phyloP scores from a whole-genome alignment of 139 green algal genomes.

The Pedinophyceae sp. region DNA sequence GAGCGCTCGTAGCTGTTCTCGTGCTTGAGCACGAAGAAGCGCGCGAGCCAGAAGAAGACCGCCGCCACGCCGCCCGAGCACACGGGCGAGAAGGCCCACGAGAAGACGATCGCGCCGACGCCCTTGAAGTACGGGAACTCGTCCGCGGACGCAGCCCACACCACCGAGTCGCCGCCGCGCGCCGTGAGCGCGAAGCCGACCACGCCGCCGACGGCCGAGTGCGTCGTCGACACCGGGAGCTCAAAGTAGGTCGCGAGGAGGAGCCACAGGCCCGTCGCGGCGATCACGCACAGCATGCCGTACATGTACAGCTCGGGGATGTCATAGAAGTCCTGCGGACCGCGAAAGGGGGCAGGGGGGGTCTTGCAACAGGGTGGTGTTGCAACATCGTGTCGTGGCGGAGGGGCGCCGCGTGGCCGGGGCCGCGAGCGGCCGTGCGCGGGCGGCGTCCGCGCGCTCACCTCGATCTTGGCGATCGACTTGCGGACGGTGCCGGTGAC shows the following conservation, averaged over 20 bases:
- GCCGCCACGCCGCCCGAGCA: slow-evolving; percentile 16
- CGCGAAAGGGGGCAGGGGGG: no score
- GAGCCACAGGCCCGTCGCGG: slow-evolving; percentile 5
- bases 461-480: background rate
- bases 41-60: slow-evolving; percentile 17
- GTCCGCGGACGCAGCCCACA: slow-evolving; percentile 17
- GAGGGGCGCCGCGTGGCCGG: background rate
- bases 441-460: background rate
- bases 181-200: slow-evolving; percentile 18
- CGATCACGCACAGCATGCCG: slow-evolving; percentile 10
- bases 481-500: background rate
- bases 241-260: slow-evolving; percentile 12
- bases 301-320: slow-evolving; percentile 6
- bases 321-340: background rate
- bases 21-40: slow-evolving; percentile 19
- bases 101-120: slow-evolving; percentile 19
- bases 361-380: background rate
- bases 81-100: slow-evolving; percentile 30
- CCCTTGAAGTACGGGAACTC: slow-evolving; percentile 10
- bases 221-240: slow-evolving; percentile 27
- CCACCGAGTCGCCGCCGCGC: slow-evolving; percentile 13
- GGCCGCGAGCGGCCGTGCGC: background rate
- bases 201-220: slow-evolving; percentile 18
- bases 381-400: background rate
- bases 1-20: slow-evolving; percentile 17